These are phyloP conservation scores for Leccinum ponderosum DNA, from an alignment of 1,284 basidiomycete genomes.

Conservation along the genomic window DNA sequence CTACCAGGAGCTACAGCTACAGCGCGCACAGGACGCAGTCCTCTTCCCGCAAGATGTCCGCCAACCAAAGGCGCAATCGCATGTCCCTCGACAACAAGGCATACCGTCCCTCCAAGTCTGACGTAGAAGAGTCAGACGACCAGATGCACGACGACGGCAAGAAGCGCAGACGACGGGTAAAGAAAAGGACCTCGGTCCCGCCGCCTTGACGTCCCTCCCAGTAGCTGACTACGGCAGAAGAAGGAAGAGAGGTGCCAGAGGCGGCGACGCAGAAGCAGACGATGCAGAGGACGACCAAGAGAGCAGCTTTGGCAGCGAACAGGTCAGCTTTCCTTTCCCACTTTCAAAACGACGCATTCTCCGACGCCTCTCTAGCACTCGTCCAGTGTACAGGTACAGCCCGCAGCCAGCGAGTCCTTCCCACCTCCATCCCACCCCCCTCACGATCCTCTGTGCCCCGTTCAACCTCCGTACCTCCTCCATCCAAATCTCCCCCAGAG, in stretches of 20 bases:
- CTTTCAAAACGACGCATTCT: neutral
- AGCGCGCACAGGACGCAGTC: slow-evolving; percentile 33
- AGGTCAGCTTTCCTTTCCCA: slow-evolving; percentile 22
- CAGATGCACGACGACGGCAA: slow-evolving; percentile 56
- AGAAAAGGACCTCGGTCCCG: slow-evolving; percentile 55
- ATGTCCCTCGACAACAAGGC: slow-evolving; percentile 78
- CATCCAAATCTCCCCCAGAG: slow-evolving; percentile 23
- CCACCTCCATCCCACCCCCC: slow-evolving; percentile 26
- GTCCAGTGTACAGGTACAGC: slow-evolving; percentile 29
- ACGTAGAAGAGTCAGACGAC: slow-evolving; percentile 61
- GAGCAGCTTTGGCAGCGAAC: slow-evolving; percentile 37
- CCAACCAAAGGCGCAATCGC: slow-evolving; percentile 51
- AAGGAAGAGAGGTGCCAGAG: slow-evolving; percentile 43
- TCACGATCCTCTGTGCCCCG: slow-evolving; percentile 34
- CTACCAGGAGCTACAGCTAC: slow-evolving; percentile 36
- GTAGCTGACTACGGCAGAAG: slow-evolving; percentile 55
- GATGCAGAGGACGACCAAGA: slow-evolving; percentile 33
- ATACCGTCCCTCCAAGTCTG: slow-evolving; percentile 65
- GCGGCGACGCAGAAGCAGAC: slow-evolving; percentile 30
- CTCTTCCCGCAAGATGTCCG: slow-evolving; percentile 27
- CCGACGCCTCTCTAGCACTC: slow-evolving; percentile 29
- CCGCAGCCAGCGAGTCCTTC: slow-evolving; percentile 19
- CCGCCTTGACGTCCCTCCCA: slow-evolving; percentile 63
- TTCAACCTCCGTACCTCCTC: slow-evolving; percentile 36
- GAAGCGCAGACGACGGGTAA: slow-evolving; percentile 54